Base-by-base conservation (phyloP, 257 asterid species). In the Henckelia pumila region DNA sequence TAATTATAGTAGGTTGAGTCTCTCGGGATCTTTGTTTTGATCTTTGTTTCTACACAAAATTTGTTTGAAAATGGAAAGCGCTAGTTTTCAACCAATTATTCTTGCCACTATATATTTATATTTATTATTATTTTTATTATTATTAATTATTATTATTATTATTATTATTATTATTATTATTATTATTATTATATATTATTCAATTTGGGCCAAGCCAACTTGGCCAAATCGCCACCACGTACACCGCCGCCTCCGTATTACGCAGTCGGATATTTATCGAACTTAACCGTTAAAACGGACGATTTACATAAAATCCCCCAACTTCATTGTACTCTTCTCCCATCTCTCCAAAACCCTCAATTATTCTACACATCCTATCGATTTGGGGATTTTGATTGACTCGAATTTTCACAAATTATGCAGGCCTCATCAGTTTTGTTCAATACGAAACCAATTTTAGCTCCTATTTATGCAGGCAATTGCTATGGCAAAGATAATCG, bases 141-240 rank as follows among this genome's bases (percentile, higher is more conserved):
- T n/a, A n/a, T n/a, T n/a, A n/a, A n/a, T n/a, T n/a, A n/a, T n/a
- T n/a, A n/a, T n/a, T n/a, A n/a, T n/a, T n/a, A n/a, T n/a, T n/a
- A n/a, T n/a, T n/a, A n/a, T n/a, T n/a, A n/a, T n/a, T n/a, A n/a
- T n/a, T n/a, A n/a, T n/a, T n/a, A n/a, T n/a, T n/a, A n/a, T n/a
- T n/a, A n/a, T n/a, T n/a, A n/a, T n/a, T n/a, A n/a, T n/a, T n/a
- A n/a, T n/a, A n/a, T n/a, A n/a, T n/a, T n/a, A n/a, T n/a, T n/a
- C 86, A 79, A 69, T 68, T 65, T 87, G n/a, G n/a, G n/a, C n/a
- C n/a, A n/a, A n/a, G n/a, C n/a, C 28, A 25, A 25, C 28, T 25
- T 3, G 91, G 91, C 81, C 73, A 65, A 88, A 82, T 80, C 63
- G 80, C 74, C 78, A 77, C 92, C 92, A 80, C 89, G 76, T 35